These are phyloP conservation scores for Ceratopteris richardii DNA, from an alignment of 75 land plant genomes.

Conservation along the genomic window DNA sequence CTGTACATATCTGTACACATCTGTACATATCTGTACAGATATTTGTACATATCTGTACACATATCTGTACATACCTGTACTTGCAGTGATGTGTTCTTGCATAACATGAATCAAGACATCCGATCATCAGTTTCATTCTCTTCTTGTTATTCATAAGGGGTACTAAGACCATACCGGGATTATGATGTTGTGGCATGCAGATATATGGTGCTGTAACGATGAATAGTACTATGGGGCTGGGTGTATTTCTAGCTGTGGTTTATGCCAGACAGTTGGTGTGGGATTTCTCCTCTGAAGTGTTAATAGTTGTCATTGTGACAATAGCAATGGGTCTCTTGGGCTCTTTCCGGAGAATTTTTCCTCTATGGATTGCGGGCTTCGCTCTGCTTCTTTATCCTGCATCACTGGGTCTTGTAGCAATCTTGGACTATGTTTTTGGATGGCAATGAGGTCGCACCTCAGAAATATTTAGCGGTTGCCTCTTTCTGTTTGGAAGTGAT, in stretches of 20 bases:
- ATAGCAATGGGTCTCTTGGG: slow-evolving; percentile 62
- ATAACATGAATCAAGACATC: too few species aligned
- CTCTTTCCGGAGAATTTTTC: slow-evolving; percentile 76
- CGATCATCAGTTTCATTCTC: too few species aligned
- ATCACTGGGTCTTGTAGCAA: slow-evolving; percentile 69
- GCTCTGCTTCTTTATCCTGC: slow-evolving; percentile 64
- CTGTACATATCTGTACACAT: too few species aligned
- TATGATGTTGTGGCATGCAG: slow-evolving; percentile 34
- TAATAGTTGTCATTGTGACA: slow-evolving; percentile 61
- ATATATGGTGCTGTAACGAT: slow-evolving; percentile 90
- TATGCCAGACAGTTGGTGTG: slow-evolving; percentile 60
- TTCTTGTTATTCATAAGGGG: too few species aligned
- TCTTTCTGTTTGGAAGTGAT: too few species aligned
- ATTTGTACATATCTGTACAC: too few species aligned
- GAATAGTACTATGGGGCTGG: slow-evolving; percentile 79
- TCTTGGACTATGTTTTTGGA: slow-evolving; percentile 70
- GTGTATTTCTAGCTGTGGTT: slow-evolving; percentile 79
- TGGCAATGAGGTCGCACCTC: slow-evolving; percentile 86
- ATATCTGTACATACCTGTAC: too few species aligned
- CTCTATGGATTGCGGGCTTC: slow-evolving; percentile 62
- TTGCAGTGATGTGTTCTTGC: too few species aligned
- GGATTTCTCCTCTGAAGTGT: slow-evolving; percentile 88
- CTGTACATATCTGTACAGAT: too few species aligned
- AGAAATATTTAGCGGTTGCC: too few species aligned
- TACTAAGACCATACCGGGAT: too few species aligned